Evolutionary conservation across 2,329 filamentous ascomycete genomes (phyloP).

Genomic region (Geoglossum cookeanum): DNA sequence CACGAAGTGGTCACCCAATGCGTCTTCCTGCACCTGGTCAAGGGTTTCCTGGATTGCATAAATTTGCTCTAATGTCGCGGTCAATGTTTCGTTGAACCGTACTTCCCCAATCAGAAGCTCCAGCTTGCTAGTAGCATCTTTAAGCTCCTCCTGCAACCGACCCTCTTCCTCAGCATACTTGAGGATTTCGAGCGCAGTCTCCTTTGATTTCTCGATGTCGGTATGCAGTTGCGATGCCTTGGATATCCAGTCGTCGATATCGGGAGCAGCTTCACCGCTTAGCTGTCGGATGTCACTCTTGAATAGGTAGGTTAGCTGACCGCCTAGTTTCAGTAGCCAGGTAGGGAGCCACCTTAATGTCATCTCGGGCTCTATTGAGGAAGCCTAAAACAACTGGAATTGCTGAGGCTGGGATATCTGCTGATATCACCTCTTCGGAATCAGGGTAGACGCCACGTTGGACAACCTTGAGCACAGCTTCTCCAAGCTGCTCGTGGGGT

Average conservation of each 20-base stretch:
- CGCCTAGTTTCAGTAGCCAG: not conserved
- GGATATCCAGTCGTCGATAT: slow-evolving; percentile 70
- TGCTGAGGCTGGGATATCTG: slow-evolving; percentile 28
- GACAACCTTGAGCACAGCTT: slow-evolving; percentile 46
- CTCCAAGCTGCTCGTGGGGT: slow-evolving; percentile 27
- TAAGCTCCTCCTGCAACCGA: slow-evolving; percentile 41
- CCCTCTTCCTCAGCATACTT: slow-evolving; percentile 54
- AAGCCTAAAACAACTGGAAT: slow-evolving; percentile 31
- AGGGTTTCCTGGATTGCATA: slow-evolving; percentile 30
- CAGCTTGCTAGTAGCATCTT: slow-evolving; percentile 38
- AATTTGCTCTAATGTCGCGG: slow-evolving; percentile 30
- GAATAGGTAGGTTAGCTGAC: not conserved
- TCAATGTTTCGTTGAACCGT: slow-evolving; percentile 35
- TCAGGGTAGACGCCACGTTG: slow-evolving; percentile 36
- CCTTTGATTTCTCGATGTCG: slow-evolving; percentile 65
- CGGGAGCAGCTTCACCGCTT: slow-evolving; percentile 56
- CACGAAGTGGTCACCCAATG: slow-evolving; percentile 25
- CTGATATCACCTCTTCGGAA: slow-evolving; percentile 33
- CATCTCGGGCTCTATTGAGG: slow-evolving; percentile 31
- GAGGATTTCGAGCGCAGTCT: slow-evolving; percentile 64
- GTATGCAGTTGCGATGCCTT: slow-evolving; percentile 70
- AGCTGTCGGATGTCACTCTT: slow-evolving; percentile 36
- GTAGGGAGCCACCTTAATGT: slow-evolving; percentile 27
- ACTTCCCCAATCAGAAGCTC: slow-evolving; percentile 38
- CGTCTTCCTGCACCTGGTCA: slow-evolving; percentile 25